phyloP scores from a whole-genome alignment of 2,329 filamentous ascomycete genomes.

The Ustilaginoidea virens region DNA sequence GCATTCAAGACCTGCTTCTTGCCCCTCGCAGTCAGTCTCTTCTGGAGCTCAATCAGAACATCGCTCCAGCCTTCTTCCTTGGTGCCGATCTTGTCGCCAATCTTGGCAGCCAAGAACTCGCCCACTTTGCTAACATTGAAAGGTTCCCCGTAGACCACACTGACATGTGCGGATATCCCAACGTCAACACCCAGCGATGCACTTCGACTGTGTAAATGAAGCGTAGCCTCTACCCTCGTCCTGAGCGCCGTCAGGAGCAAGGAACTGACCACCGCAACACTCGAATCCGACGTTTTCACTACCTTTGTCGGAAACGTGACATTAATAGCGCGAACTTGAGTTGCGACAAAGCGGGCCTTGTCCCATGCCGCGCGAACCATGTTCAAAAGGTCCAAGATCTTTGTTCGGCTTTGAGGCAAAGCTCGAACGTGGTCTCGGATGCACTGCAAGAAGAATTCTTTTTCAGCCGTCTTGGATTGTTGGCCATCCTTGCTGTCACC shows the following conservation, averaged over 20 bases:
- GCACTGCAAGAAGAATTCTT: slow-evolving; percentile 60
- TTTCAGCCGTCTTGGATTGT: slow-evolving; percentile 44
- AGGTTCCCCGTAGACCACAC: slow-evolving; percentile 60
- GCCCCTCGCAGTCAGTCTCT: slow-evolving; percentile 38
- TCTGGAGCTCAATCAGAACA: slow-evolving; percentile 38
- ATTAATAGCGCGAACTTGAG: slow-evolving; percentile 45
- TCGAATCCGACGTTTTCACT: slow-evolving; percentile 47
- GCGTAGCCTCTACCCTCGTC: slow-evolving; percentile 51
- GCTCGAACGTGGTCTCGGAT: slow-evolving; percentile 53
- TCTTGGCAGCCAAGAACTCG: slow-evolving; percentile 48
- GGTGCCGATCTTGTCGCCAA: slow-evolving; percentile 24
- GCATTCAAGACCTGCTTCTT: slow-evolving; percentile 23
- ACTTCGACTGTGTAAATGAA: slow-evolving; percentile 36
- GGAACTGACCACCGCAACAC: slow-evolving; percentile 43
- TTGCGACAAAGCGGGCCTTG: slow-evolving; percentile 40
- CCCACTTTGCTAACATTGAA: slow-evolving; percentile 62
- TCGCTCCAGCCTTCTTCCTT: slow-evolving; percentile 34
- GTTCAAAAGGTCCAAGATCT: slow-evolving; percentile 39
- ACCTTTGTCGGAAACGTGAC: slow-evolving; percentile 50
- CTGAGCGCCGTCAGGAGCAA: slow-evolving; percentile 48
- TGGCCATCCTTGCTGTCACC: slow-evolving; percentile 39
- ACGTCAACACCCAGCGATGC: slow-evolving; percentile 37
- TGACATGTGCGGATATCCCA: slow-evolving; percentile 35
- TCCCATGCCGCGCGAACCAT: slow-evolving; percentile 52
- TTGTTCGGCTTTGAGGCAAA: slow-evolving; percentile 41